phyloP scores from a whole-genome alignment of 1,284 basidiomycete genomes.

The Trichosporon sp. region DNA sequence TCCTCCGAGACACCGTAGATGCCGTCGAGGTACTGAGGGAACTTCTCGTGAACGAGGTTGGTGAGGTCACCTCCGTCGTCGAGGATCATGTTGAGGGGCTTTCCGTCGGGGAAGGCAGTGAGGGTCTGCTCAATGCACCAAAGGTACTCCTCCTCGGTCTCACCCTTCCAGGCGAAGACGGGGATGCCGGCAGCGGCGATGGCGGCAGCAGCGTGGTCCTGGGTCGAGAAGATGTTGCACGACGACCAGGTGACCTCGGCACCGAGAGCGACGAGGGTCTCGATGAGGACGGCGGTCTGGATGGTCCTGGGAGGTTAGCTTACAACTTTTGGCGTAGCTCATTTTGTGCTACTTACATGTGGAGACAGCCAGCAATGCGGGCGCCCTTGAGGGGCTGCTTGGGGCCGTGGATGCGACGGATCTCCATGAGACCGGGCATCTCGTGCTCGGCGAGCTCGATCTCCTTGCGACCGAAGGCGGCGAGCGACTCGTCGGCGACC shows the following conservation, averaged over 20 bases:
- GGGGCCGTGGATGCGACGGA: slow-evolving; percentile 76
- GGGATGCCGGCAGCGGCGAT: slow-evolving; percentile 98
- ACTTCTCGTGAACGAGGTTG: slow-evolving; percentile 90
- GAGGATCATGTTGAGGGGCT: slow-evolving; percentile 97
- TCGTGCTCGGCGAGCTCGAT: slow-evolving; percentile 83
- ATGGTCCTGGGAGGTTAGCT: slow-evolving; percentile 65
- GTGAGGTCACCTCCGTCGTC: slow-evolving; percentile 99
- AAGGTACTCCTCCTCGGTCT: slow-evolving; percentile 97
- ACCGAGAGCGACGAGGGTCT: slow-evolving; percentile 89
- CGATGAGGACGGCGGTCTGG: slow-evolving; percentile 93
- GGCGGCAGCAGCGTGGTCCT: slow-evolving; percentile 96
- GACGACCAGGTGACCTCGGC: slow-evolving; percentile 99
- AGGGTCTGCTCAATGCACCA: slow-evolving; percentile 99
- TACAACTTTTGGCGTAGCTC: too few species aligned
- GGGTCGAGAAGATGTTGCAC: slow-evolving; percentile 99
- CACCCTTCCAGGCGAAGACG: slow-evolving; percentile 99
- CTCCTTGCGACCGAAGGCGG: slow-evolving; percentile 79
- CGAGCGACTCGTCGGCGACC: slow-evolving; percentile 80
- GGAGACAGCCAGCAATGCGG: slow-evolving; percentile 93
- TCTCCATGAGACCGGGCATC: slow-evolving; percentile 74
- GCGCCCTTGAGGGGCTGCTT: slow-evolving; percentile 88
- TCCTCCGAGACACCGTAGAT: slow-evolving; percentile 96
- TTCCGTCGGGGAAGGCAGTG: slow-evolving; percentile 60
- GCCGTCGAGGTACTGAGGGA: slow-evolving; percentile 75
- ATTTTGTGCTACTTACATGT: slow-evolving; percentile 82